Conservation (phyloP, 306 rosid genomes). For the Lathyrus tuberosus region DNA sequence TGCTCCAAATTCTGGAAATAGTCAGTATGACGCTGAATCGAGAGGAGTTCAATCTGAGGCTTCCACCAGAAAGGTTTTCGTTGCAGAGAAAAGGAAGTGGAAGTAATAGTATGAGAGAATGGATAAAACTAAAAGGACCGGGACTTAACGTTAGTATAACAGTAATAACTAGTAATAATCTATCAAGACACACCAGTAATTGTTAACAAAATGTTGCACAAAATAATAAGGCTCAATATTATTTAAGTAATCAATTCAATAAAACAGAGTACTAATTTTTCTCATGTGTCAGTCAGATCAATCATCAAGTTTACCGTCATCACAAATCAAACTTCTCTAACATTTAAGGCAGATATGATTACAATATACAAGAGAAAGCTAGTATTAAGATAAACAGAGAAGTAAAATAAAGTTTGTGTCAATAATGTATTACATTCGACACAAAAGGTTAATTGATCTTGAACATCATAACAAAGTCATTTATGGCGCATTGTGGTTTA, state of each 20-base stretch:
- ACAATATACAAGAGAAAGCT: slow-evolving; percentile 13
- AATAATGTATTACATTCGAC: neutral
- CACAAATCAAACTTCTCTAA: slow-evolving; percentile 19
- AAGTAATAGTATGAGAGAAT: neutral
- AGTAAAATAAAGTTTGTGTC: neutral
- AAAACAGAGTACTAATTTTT: neutral
- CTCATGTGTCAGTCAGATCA: neutral
- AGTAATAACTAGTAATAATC: neutral
- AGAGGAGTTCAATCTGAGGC: neutral
- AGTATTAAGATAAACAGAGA: neutral
- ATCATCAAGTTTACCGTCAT: neutral
- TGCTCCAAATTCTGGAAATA: neutral
- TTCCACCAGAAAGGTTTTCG: neutral
- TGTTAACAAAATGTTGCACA: too few species aligned
- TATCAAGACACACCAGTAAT: neutral
- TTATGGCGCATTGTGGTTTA: slow-evolving; percentile 14
- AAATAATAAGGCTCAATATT: too few species aligned
- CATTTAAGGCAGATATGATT: neutral
- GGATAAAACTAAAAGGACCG: neutral
- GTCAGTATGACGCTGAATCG: neutral
- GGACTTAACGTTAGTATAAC: neutral
- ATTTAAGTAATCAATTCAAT: too few species aligned
- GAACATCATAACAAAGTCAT: neutral
- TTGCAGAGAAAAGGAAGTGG: neutral
- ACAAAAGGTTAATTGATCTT: slow-evolving; percentile 16